Evolutionary conservation across 345 rosid genomes (phyloP), one percentile per base, ranked within the genome.

Genomic region (Citrus reticulata): DNA sequence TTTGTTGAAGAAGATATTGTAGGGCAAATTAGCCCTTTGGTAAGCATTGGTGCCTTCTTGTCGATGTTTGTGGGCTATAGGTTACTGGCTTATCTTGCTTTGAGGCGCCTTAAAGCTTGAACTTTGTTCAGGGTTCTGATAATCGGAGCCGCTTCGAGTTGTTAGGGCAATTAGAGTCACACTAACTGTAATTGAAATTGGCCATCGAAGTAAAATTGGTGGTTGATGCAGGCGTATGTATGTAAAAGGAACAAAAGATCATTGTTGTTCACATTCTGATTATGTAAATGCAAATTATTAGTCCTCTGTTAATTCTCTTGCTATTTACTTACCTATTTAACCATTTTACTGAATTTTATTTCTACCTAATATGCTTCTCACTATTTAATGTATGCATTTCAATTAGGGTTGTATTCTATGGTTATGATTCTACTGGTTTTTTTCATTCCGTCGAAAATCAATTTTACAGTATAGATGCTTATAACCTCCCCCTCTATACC

Each of bases 11-110:
- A 92, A 75, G 95, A 95, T 68, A 79, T 95, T 65, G 42, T 65
- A 27, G 98, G 92, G 71, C 92, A 92, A 76, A 88, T 93, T 72
- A 89, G 88, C 24, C 87, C 89, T 0, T 78, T 49, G 70, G 55
- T 82, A 32, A 85, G 96, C 73, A 80, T 89, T 37, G 77, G 90
- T 1, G 84, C 78, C 42, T 59, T 95, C 84, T 25, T 89, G 46
- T 64, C 88, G 16, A 95, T 95, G 99, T 92, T 93, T 68, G 81
- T 91, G 63, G 99, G 97, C 58, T 95, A 92, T 75, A 86, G 99
- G 73, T 62, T 92, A 37, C 42, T 95, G 81, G 99, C 99, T 8
- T 95, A 95, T 79, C 86, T 95, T 49, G 95, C 97, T 2, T 74
- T 95, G 70, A 90, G 90, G 83, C 90, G 96, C 66, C 82, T 88